These are phyloP conservation scores for Kwoniella botswanensis DNA, from an alignment of 768 basidiomycete species.

Conservation along the genomic window DNA sequence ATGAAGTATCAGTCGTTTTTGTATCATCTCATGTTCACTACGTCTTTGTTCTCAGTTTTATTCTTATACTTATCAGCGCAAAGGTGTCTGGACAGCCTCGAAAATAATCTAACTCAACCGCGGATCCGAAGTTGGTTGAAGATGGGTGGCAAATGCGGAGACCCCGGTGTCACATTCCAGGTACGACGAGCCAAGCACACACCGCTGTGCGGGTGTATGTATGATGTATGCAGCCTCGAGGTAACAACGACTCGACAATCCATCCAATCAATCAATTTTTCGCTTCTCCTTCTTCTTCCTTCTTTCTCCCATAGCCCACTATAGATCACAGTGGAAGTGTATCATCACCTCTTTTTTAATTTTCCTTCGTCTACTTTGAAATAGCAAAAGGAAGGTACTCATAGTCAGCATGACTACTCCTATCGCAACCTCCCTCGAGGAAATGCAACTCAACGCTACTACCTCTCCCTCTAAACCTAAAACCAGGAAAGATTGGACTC, in stretches of 20 bases:
- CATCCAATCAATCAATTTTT: background rate
- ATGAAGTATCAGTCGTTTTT: too few species aligned
- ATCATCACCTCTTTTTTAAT: background rate
- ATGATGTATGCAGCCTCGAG: background rate
- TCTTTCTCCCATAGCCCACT: background rate
- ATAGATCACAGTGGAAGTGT: background rate
- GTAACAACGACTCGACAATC: background rate
- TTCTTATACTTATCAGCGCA: background rate
- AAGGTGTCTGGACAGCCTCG: background rate
- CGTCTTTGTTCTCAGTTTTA: too few species aligned
- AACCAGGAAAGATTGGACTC: conserved; percentile 21
- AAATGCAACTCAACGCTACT: background rate
- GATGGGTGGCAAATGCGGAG: conserved; percentile 6
- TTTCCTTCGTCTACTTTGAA: background rate
- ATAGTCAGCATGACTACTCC: conserved; percentile 12
- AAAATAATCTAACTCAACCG: background rate
- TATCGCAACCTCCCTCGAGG: conserved; percentile 7
- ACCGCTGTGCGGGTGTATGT: too few species aligned
- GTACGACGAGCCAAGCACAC: background rate
- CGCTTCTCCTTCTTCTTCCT: background rate
- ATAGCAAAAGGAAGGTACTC: background rate
- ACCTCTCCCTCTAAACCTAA: background rate
- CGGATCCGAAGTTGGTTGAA: background rate
- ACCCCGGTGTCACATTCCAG: background rate
- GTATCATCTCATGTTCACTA: too few species aligned